Percentiles rank a stretch among this genome's conserved stretches.
Conservation (phyloP, 2,329 filamentous ascomycete genomes). For the Colletotrichum lupini region DNA sequence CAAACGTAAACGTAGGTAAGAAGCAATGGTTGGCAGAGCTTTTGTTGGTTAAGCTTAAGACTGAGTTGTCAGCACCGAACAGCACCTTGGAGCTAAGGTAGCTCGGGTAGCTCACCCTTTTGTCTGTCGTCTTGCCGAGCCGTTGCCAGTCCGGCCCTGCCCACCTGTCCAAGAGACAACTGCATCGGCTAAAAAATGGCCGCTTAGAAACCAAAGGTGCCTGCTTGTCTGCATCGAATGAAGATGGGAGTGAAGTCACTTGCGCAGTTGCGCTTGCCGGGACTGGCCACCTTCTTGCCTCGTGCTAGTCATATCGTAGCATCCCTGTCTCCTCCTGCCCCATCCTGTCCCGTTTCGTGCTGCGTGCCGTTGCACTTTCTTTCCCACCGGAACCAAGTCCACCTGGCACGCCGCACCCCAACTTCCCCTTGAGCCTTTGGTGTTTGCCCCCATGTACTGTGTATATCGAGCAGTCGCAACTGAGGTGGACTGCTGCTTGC, state of each 20-base stretch:
- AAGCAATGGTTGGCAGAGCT: not conserved
- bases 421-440: not conserved
- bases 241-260: too few relatives aligned
- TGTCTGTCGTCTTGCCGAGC: not conserved
- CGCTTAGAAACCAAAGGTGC: not conserved
- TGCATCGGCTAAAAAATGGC: conserved; percentile 22
- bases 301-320: conserved; percentile 24
- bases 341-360: conserved; percentile 25
- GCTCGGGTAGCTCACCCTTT: not conserved
- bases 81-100: not conserved
- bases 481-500: not conserved
- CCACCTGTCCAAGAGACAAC: not conserved
- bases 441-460: conserved; percentile 1
- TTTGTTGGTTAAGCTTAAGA: not conserved
- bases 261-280: not conserved
- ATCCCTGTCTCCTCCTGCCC: conserved; percentile 20
- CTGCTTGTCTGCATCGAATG: not conserved
- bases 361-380: conserved; percentile 1
- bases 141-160: not conserved
- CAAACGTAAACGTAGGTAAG: not conserved
- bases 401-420: not conserved
- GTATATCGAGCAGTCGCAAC: not conserved
- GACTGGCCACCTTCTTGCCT: conserved; percentile 33
- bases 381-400: conserved; percentile 13
- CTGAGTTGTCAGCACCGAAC: not conserved